phyloP scores from a whole-genome alignment of 1,284 basidiomycete species.

The Moesziomyces globuligerus region DNA sequence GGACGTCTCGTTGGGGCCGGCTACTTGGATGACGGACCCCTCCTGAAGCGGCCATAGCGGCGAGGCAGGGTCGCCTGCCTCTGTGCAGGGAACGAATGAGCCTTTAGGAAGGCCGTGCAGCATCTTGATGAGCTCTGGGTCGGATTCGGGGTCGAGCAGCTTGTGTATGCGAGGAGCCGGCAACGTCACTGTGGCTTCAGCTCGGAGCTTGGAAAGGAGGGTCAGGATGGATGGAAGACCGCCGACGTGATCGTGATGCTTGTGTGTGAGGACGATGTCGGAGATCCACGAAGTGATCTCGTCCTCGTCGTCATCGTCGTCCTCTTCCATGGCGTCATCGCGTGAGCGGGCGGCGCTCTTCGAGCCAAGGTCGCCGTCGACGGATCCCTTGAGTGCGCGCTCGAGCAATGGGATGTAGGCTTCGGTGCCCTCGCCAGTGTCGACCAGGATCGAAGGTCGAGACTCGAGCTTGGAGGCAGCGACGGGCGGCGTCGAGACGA shows the following conservation, averaged over 20 bases:
- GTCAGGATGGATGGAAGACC: slow-evolving; percentile 79
- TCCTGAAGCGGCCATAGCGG: slow-evolving; percentile 38
- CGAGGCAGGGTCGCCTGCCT: slow-evolving; percentile 6
- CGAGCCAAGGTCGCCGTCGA: slow-evolving; percentile 11
- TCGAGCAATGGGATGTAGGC: slow-evolving; percentile 78
- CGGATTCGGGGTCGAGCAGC: slow-evolving; percentile 59
- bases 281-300: slow-evolving; percentile 50
- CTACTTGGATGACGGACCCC: slow-evolving; percentile 31
- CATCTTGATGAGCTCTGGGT: slow-evolving; percentile 83
- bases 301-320: slow-evolving; percentile 36
- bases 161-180: slow-evolving; percentile 70
- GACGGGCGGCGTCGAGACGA: slow-evolving; percentile 72
- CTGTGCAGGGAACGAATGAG: slow-evolving; percentile 76
- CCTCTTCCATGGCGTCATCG: slow-evolving; percentile 21
- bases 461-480: slow-evolving; percentile 68
- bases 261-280: slow-evolving; percentile 87
- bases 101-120: slow-evolving; percentile 80
- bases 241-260: slow-evolving; percentile 85
- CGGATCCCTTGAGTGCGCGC: slow-evolving; percentile 70
- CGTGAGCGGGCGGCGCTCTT: neutral
- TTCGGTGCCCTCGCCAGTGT: slow-evolving; percentile 83
- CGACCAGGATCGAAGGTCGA: slow-evolving; percentile 79
- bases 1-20: slow-evolving; percentile 13
- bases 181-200: slow-evolving; percentile 34
- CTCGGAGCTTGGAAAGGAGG: slow-evolving; percentile 72